Conservation (phyloP, 768 basidiomycete genomes). For the Russula foetens region DNA sequence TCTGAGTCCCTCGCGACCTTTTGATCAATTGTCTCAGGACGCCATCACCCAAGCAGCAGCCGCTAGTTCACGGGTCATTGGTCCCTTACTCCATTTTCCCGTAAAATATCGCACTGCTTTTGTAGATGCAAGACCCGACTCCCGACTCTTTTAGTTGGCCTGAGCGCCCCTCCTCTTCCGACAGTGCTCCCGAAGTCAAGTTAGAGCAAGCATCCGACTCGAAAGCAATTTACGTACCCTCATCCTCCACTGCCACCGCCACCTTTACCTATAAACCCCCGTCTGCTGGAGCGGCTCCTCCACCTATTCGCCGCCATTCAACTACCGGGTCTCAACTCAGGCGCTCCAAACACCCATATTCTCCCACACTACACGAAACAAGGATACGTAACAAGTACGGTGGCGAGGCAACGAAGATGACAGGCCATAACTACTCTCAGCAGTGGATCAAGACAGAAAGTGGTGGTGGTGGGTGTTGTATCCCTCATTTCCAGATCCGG, state of each 20-base stretch:
- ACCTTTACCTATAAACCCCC: slow-evolving; percentile 16
- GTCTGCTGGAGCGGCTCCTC: slow-evolving; percentile 1
- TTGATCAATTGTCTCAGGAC: slow-evolving; percentile 26
- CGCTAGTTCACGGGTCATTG: slow-evolving; percentile 13
- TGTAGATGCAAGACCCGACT: slow-evolving; percentile 23
- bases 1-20: slow-evolving; percentile 29
- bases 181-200: slow-evolving; percentile 18
- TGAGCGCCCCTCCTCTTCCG: slow-evolving; percentile 19
- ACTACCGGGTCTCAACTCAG: slow-evolving; percentile 6
- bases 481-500: neutral
- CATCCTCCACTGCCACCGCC: slow-evolving; percentile 24
- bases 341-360: slow-evolving; percentile 19
- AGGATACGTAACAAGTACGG: slow-evolving; percentile 13
- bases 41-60: slow-evolving; percentile 25
- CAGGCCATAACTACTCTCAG: slow-evolving; percentile 14
- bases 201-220: slow-evolving; percentile 8
- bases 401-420: slow-evolving; percentile 12
- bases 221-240: slow-evolving; percentile 41
- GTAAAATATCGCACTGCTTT: slow-evolving; percentile 23
- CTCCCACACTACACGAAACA: slow-evolving; percentile 11
- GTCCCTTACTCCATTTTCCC: slow-evolving; percentile 13
- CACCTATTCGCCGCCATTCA: slow-evolving; percentile 14
- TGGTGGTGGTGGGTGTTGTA: slow-evolving; percentile 13
- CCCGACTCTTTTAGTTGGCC: slow-evolving; percentile 29
- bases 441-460: slow-evolving; percentile 18